A percentile compares a stretch with the other conserved stretches of the same genome.
Evolutionary conservation across 2,329 filamentous ascomycete genomes (phyloP).

Genomic region (Colletotrichum sublineola): DNA sequence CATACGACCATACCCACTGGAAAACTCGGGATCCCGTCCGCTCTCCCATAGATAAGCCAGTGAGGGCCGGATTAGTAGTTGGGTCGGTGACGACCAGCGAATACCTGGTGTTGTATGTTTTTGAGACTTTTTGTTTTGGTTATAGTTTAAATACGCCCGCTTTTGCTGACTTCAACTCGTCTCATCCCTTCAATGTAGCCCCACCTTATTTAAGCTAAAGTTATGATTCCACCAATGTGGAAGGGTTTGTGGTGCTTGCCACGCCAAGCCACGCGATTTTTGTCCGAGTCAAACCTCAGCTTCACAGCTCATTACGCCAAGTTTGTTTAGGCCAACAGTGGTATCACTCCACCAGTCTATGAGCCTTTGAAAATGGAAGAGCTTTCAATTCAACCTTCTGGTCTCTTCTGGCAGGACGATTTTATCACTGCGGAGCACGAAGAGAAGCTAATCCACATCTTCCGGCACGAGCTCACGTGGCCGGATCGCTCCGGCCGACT

Average conservation of each 20-base stretch:
- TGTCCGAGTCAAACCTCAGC: neutral
- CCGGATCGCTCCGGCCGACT: slow-evolving; percentile 59
- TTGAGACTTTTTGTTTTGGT: neutral
- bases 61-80: too few species aligned
- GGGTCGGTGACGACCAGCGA: too few species aligned
- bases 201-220: neutral
- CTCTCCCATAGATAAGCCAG: too few species aligned
- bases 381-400: slow-evolving; percentile 50
- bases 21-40: too few species aligned
- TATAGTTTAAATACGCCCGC: too few species aligned
- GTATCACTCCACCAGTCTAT: neutral
- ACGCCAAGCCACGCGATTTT: neutral
- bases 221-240: neutral
- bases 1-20: too few species aligned
- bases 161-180: neutral
- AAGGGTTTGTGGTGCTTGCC: neutral
- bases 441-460: slow-evolving; percentile 57
- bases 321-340: neutral
- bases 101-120: too few species aligned
- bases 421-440: slow-evolving; percentile 63
- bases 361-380: slow-evolving; percentile 40
- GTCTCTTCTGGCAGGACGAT: slow-evolving; percentile 59
- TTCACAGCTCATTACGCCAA: neutral
- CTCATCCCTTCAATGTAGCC: neutral
- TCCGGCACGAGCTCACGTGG: slow-evolving; percentile 61